Percentiles rank a stretch among this genome's conserved stretches.
Evolutionary conservation across 2,329 filamentous ascomycete genomes (phyloP).

Genomic region (Paradendryphiella salina): DNA sequence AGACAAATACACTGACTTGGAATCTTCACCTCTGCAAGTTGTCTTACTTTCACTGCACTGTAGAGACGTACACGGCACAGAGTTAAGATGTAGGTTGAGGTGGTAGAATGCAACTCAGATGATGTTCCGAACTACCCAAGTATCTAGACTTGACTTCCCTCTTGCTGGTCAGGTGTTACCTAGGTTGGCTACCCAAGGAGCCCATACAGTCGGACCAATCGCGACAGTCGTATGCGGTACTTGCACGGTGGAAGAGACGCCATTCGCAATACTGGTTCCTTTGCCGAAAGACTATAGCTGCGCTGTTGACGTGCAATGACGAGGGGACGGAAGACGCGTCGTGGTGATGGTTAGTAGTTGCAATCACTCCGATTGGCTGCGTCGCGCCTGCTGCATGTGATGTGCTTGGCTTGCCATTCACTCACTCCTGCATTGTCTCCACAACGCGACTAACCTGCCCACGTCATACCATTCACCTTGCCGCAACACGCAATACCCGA

Average conservation of each 20-base stretch:
- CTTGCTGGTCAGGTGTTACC: not conserved
- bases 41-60: not conserved
- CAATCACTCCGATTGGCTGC: not conserved
- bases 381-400: not conserved
- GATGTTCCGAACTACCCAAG: not conserved
- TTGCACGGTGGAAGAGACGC: not conserved
- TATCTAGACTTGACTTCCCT: not conserved
- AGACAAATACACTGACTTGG: no score
- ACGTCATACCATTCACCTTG: conserved; percentile 10
- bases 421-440: conserved; percentile 24
- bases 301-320: not conserved
- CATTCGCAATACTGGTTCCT: not conserved
- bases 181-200: not conserved
- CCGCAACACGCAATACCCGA: conserved; percentile 8
- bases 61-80: not conserved
- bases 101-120: not conserved
- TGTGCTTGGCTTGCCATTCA: conserved; percentile 18
- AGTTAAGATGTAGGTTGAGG: not conserved
- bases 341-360: not conserved
- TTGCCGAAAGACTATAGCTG: not conserved
- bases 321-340: not conserved
- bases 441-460: conserved; percentile 12
- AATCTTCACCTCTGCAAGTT: not conserved
- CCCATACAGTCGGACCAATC: not conserved
- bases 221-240: not conserved